phyloP scores from a whole-genome alignment of 352 stramenopile genomes.

The Nannochloropsis limnetica region DNA sequence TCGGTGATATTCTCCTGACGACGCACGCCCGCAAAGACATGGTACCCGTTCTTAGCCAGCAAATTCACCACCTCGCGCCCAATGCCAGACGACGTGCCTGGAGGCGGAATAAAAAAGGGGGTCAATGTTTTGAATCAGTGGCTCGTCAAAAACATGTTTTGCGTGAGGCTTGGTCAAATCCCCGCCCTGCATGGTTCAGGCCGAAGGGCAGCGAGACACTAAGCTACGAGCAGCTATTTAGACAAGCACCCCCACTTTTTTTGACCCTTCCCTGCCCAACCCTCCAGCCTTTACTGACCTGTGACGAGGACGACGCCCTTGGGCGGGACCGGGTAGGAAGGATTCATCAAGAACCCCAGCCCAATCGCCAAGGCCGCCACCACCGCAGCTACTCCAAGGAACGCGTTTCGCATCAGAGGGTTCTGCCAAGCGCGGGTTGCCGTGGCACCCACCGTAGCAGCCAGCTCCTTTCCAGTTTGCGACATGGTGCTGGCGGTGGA shows the following conservation, averaged over 20 bases:
- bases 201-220: neutral
- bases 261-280: neutral
- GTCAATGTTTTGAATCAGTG: neutral
- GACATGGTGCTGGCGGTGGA: neutral
- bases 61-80: conserved; percentile 22
- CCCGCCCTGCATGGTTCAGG: neutral
- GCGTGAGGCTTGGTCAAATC: neutral
- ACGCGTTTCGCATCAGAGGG: neutral
- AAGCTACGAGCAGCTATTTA: neutral
- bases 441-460: neutral
- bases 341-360: neutral
- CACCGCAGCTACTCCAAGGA: neutral
- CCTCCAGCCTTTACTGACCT: neutral
- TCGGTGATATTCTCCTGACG: neutral
- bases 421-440: neutral
- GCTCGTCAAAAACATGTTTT: neutral
- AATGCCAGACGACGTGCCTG: neutral
- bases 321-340: neutral
- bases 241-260: neutral
- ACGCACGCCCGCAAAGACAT: conserved; percentile 18
- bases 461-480: neutral
- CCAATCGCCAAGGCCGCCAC: neutral
- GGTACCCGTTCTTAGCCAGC: conserved; percentile 14
- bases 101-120: neutral
- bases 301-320: neutral